These are phyloP conservation scores for Conticribra guillardii DNA, from an alignment of 108 stramenopile genomes.

Conservation along the genomic window DNA sequence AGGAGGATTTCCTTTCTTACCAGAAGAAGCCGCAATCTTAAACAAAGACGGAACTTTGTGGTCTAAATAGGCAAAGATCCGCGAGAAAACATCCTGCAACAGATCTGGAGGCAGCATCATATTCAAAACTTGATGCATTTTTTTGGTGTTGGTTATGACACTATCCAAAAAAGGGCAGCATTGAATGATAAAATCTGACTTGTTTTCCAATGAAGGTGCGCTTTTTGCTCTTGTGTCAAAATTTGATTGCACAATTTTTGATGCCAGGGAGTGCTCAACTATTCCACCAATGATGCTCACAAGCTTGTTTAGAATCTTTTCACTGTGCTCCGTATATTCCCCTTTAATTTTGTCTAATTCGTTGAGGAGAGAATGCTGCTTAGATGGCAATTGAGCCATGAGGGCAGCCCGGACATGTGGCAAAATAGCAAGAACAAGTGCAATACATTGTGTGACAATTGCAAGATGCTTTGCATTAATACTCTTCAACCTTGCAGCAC, in stretches of 20 bases:
- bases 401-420: constrained; percentile 94
- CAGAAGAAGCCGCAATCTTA: constrained; percentile 56
- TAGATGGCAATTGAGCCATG: constrained; percentile 88
- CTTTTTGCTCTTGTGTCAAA: constrained; percentile 70
- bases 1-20: constrained; percentile 3
- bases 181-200: constrained; percentile 20
- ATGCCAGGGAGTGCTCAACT: constrained; percentile 84
- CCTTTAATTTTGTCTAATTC: constrained; percentile 92
- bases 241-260: constrained; percentile 67
- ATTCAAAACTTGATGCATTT: constrained; percentile 94
- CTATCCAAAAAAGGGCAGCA: constrained; percentile 91
- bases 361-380: constrained; percentile 89
- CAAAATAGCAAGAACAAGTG: constrained; percentile 82
- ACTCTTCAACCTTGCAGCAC: constrained; percentile 85
- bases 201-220: constrained; percentile 24
- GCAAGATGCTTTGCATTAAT: constrained; percentile 97
- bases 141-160: constrained; percentile 80
- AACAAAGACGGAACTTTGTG: constrained; percentile 69
- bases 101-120: constrained; percentile 89
- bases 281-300: constrained; percentile 95
- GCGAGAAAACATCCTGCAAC: constrained; percentile 91
- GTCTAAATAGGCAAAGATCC: constrained; percentile 92
- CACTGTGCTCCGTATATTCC: constrained; percentile 90
- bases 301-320: constrained; percentile 94
- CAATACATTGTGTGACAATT: constrained; percentile 90